Evolutionary conservation across 1,284 basidiomycete genomes (phyloP).

Genomic region (Veloboletus limbatus): DNA sequence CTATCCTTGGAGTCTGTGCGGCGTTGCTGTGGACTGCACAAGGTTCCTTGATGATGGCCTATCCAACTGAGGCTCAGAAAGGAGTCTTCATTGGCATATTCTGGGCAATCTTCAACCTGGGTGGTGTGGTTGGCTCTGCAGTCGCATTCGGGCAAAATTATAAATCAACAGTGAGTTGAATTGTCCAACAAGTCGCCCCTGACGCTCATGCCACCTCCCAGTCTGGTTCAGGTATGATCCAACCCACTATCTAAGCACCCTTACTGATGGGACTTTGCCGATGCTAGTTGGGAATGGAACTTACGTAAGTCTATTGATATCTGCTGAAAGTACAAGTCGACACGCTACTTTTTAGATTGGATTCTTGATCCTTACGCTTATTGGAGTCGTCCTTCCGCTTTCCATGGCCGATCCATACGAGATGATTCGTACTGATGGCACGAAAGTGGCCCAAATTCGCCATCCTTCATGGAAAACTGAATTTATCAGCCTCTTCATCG

Average conservation of each 20-base stretch:
- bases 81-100: conserved; percentile 60
- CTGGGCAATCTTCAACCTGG: conserved; percentile 68
- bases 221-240: too few species aligned
- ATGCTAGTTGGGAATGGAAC: conserved; percentile 32
- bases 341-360: too few species aligned
- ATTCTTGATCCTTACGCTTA: conserved; percentile 34
- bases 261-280: neutral
- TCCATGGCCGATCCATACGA: conserved; percentile 37
- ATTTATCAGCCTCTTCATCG: conserved; percentile 32
- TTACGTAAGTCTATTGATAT: conserved; percentile 32
- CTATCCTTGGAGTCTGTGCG: conserved; percentile 60
- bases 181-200: too few species aligned
- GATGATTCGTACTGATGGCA: conserved; percentile 38
- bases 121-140: conserved; percentile 59
- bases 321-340: too few species aligned
- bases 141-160: conserved; percentile 55
- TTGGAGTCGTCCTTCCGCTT: conserved; percentile 34
- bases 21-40: conserved; percentile 67
- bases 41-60: conserved; percentile 61
- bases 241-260: too few species aligned
- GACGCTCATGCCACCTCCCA: too few species aligned
- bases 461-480: conserved; percentile 38
- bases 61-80: conserved; percentile 57
- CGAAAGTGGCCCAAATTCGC: conserved; percentile 32
- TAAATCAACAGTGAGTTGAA: conserved; percentile 38